These are phyloP conservation scores for Bryopsis sp. DNA, from an alignment of 139 green algal species.

Conservation along the genomic window DNA sequence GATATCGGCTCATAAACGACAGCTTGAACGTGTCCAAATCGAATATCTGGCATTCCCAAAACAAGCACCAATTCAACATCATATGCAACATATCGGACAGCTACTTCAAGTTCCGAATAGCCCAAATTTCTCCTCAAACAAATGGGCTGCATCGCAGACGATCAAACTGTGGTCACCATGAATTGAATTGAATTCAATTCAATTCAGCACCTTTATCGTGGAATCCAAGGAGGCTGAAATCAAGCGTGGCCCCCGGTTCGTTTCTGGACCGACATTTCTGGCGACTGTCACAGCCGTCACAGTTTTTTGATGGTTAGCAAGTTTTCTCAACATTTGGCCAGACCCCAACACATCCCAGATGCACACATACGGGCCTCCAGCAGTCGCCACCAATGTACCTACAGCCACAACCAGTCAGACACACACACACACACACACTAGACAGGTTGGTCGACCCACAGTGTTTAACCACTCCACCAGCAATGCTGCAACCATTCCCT, in stretches of 20 bases:
- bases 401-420: neutral
- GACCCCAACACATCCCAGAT: conserved; percentile 4
- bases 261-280: neutral
- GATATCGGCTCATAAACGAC: neutral
- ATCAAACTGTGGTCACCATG: no score
- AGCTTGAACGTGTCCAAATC: conserved; percentile 6
- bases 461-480: no score
- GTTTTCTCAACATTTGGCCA: conserved; percentile 9
- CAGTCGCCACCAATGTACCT: conserved; percentile 1
- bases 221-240: neutral
- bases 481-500: no score
- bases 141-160: no score
- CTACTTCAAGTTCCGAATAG: no score
- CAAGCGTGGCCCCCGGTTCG: neutral
- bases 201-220: neutral
- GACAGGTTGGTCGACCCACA: no score
- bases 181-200: neutral
- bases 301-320: conserved; percentile 15
- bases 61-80: no score
- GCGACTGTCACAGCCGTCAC: neutral
- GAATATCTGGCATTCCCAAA: no score
- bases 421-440: neutral
- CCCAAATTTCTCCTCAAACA: no score
- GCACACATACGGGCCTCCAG: neutral
- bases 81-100: no score